These are phyloP conservation scores for Sporobolomyces roseus DNA, from an alignment of 768 basidiomycete species.

Conservation along the genomic window DNA sequence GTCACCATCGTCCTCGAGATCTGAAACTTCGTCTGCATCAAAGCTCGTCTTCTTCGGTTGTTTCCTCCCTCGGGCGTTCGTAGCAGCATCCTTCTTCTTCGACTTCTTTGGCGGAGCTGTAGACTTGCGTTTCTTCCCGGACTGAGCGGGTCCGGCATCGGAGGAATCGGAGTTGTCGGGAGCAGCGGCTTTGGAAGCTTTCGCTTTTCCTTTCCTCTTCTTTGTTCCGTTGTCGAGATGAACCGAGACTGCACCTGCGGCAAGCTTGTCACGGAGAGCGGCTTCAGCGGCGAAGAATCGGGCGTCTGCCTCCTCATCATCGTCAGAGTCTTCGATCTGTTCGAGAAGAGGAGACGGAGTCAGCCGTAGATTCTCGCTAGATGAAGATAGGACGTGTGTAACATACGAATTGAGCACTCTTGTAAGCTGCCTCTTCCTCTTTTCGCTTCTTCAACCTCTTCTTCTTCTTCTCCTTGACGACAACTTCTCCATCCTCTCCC, in stretches of 20 bases:
- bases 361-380: no score
- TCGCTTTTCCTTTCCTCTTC: conserved; percentile 15
- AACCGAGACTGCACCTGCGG: conserved; percentile 6
- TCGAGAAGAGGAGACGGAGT: neutral
- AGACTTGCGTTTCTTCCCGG: neutral
- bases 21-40: conserved; percentile 14
- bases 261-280: conserved; percentile 32
- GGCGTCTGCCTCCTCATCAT: conserved; percentile 39
- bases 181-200: no score
- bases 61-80: neutral
- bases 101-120: neutral
- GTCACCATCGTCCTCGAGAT: conserved; percentile 29
- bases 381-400: neutral
- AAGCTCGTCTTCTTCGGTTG: conserved; percentile 21
- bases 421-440: conserved; percentile 39
- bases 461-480: conserved; percentile 15
- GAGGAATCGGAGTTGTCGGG: neutral
- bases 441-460: conserved; percentile 29
- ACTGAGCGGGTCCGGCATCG: neutral
- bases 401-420: conserved; percentile 41
- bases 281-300: conserved; percentile 39
- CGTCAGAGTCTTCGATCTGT: conserved; percentile 39
- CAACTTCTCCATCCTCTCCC: conserved; percentile 14
- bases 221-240: conserved; percentile 14
- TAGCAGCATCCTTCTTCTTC: conserved; percentile 17